Conservation (phyloP, 805 yeast species). For the Maudiozyma turicensis region DNA sequence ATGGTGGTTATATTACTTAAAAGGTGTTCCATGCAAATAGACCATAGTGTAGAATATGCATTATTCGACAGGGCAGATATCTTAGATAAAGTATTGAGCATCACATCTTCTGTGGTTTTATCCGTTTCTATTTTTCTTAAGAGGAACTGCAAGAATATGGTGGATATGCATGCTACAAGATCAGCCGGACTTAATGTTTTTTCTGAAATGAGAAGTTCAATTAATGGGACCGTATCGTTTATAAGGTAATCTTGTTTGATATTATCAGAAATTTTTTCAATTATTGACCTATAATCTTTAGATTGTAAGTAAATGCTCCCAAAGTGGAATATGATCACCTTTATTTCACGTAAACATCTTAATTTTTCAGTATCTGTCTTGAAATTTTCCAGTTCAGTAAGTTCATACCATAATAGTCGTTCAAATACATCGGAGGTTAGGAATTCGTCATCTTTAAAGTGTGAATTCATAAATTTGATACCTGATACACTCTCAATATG, state of each 20-base stretch:
- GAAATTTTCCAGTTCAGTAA: slow-evolving; percentile 13
- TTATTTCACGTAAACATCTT: slow-evolving; percentile 13
- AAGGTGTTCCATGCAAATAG: background rate
- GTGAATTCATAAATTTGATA: slow-evolving; percentile 5
- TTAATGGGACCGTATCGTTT: background rate
- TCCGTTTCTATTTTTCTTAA: background rate
- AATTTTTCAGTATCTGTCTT: slow-evolving; percentile 5
- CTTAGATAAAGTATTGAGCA: background rate
- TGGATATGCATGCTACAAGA: background rate
- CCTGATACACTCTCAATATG: slow-evolving; percentile 9
- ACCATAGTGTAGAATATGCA: background rate
- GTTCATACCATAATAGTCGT: slow-evolving; percentile 11
- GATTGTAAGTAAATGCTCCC: slow-evolving; percentile 4
- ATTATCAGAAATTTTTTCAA: slow-evolving; percentile 6
- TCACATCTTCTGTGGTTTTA: background rate
- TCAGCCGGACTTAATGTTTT: too few relatives aligned
- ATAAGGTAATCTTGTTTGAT: background rate
- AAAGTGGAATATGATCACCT: slow-evolving; percentile 10
- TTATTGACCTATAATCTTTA: slow-evolving; percentile 3
- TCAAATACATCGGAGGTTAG: slow-evolving; percentile 3
- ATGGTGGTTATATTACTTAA: background rate
- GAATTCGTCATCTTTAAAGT: background rate
- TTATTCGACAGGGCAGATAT: background rate
- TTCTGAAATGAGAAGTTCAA: background rate
- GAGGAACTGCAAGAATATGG: background rate